Evolutionary conservation across 2,329 filamentous ascomycete genomes (phyloP), one percentile per base, ranked within the genome.

Genomic region (Alternaria ventricosa): DNA sequence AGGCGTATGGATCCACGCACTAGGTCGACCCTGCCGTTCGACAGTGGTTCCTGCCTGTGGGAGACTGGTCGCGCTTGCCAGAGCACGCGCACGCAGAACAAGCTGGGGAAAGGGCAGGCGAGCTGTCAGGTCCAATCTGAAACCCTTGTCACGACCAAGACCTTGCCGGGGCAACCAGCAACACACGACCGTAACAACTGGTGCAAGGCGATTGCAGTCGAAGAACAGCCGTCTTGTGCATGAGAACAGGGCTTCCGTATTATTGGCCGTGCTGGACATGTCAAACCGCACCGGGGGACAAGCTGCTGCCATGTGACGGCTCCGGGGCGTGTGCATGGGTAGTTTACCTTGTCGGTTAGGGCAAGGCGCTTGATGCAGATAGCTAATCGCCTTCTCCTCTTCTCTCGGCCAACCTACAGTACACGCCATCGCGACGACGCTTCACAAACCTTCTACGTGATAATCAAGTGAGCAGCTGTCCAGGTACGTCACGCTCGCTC

Each of bases 331-430:
- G 23, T 58, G 64, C 58, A 53, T 57, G 58, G 47, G 50, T 45
- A 28, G 55, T 20, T 44, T 58, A 58, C 55, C 46, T 36, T 58
- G 60, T 58, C 46, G 55, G 60, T 54, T 58, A 61, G 60, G 53
- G 59, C 54, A 61, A 46, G 59, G 59, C 59, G 46, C 45, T 51
- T 49, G 60, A 45, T 41, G 60, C 55, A 58, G 60, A 61, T 61
- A 61, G 60, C 60, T 61, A 61, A 53, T 59, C 60, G 58, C 64
- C 54, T 49, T 59, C 56, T 57, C n/a, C 51, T 55, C 66, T 61
- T 30, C 57, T 54, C 57, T 33, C 57, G 57, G 47, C 57, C 49
- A 54, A 28, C 50, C 57, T 46, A 59, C 54, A 20, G n/a, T 46
- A 54, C 54, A 20, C 22, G 20, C 25, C 27, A 56, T 30, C 47